phyloP scores from a whole-genome alignment of 2,329 filamentous ascomycete genomes.

The Microthyrium microscopicum region DNA sequence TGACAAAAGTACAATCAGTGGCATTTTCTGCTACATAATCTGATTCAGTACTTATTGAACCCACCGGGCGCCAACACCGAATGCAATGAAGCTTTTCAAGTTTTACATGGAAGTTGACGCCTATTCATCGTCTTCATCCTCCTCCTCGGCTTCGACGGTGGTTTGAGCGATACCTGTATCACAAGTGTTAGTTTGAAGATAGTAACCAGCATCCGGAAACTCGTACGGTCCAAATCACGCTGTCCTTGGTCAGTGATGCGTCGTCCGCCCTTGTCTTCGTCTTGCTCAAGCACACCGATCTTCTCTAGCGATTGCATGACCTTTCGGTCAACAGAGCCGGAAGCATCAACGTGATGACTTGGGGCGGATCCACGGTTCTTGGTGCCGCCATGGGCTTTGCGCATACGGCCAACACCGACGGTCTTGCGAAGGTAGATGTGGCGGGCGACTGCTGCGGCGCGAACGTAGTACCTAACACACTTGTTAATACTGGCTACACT shows the following conservation, averaged over 20 bases:
- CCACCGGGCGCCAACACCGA: no score
- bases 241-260: slow-evolving; percentile 96
- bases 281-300: slow-evolving; percentile 94
- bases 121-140: slow-evolving; percentile 9
- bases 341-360: slow-evolving; percentile 89
- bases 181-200: not conserved
- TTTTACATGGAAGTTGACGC: no score
- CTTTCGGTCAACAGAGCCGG: slow-evolving; percentile 92
- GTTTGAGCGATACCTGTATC: slow-evolving; percentile 6
- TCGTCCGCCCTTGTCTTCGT: slow-evolving; percentile 96
- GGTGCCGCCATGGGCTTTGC: slow-evolving; percentile 78
- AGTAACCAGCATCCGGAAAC: not conserved
- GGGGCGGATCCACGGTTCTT: slow-evolving; percentile 94
- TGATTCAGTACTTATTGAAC: no score
- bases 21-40: no score
- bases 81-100: no score
- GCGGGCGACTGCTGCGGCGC: slow-evolving; percentile 86
- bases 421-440: slow-evolving; percentile 99
- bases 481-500: not conserved
- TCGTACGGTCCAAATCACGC: slow-evolving; percentile 79
- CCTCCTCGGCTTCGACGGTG: slow-evolving; percentile 8
- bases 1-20: no score
- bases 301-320: slow-evolving; percentile 95
- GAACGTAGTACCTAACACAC: slow-evolving; percentile 47
- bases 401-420: slow-evolving; percentile 92